Conservation (phyloP, 345 rosid species). For the Syzygium grande region DNA sequence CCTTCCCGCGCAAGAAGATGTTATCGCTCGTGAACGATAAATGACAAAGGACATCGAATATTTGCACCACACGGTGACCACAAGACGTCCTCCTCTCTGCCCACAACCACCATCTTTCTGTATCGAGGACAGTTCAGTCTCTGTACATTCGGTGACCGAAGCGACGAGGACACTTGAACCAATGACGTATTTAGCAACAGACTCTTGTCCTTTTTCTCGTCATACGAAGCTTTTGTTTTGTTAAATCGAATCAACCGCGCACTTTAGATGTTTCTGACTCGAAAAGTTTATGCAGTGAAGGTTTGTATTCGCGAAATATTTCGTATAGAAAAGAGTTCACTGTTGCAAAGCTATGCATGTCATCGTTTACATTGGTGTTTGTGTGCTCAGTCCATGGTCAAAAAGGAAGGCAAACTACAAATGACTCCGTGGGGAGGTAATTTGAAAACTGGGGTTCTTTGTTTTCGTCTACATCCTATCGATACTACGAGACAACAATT, state of each 20-base stretch:
- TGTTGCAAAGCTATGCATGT: not conserved
- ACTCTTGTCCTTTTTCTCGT: not conserved
- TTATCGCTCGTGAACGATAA: not conserved
- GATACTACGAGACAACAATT: not conserved
- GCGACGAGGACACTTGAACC: not conserved
- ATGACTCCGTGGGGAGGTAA: not conserved
- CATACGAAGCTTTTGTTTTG: not conserved
- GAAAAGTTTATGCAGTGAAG: not conserved
- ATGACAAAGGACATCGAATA: not conserved
- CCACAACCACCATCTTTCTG: not conserved
- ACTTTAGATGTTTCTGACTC: not conserved
- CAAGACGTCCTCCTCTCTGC: not conserved
- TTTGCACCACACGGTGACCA: not conserved
- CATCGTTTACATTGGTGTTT: too few relatives aligned
- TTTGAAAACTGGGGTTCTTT: not conserved
- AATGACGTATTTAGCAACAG: not conserved
- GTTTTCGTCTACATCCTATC: not conserved
- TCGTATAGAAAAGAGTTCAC: not conserved
- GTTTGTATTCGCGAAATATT: not conserved
- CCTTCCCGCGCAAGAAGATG: not conserved
- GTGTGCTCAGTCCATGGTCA: too few relatives aligned
- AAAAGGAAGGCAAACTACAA: not conserved
- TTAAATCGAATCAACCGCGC: not conserved
- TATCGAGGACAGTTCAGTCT: not conserved
- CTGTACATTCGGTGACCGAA: not conserved